phyloP scores from a whole-genome alignment of 257 asterid species.

The Plantago elongata region DNA sequence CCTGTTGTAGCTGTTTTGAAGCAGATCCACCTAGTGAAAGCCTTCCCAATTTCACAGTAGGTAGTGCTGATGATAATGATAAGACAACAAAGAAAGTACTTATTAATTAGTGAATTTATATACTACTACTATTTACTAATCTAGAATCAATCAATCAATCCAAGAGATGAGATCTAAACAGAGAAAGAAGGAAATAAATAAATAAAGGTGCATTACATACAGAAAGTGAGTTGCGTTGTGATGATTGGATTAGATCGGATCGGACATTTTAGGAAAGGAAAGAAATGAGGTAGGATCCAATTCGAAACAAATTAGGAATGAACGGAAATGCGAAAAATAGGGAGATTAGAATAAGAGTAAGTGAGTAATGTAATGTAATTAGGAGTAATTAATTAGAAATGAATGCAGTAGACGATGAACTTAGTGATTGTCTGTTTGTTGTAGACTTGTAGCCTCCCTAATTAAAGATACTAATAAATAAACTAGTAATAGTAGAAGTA shows the following conservation, averaged over 20 bases:
- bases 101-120: background rate
- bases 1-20: background rate
- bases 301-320: no score
- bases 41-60: conserved; percentile 49
- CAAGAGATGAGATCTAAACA: background rate
- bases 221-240: background rate
- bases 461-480: no score
- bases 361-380: background rate
- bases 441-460: no score
- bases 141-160: conserved; percentile 16
- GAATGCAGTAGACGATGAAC: no score
- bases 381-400: background rate
- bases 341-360: background rate
- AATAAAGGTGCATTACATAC: background rate
- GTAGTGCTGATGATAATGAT: conserved; percentile 14
- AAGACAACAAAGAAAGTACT: background rate
- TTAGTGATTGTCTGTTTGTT: no score
- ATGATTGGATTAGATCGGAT: no score
- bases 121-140: no score
- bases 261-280: no score
- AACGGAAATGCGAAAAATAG: no score
- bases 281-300: no score
- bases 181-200: conserved; percentile 3
- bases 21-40: conserved; percentile 49
- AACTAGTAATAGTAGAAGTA: no score